Conservation (phyloP, 768 basidiomycete species). For the Tephrocybe sp. region DNA sequence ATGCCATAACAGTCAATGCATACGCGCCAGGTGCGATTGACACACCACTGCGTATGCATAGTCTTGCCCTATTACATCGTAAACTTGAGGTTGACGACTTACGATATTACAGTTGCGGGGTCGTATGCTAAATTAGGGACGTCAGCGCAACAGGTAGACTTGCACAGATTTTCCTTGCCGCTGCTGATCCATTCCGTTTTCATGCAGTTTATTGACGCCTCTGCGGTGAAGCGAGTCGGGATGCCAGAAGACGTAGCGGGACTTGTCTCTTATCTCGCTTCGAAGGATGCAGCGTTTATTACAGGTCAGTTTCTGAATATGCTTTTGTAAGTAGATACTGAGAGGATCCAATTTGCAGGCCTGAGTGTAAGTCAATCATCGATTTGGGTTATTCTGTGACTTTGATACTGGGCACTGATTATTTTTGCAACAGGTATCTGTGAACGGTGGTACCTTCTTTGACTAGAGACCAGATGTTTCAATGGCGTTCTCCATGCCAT, state of each 20-base stretch:
- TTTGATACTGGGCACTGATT: too few species aligned
- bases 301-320: constrained; percentile 16
- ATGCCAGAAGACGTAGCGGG: constrained; percentile 29
- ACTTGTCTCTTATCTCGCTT: constrained; percentile 34
- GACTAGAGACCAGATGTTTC: too few species aligned
- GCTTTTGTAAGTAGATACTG: background rate
- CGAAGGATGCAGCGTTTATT: constrained; percentile 29
- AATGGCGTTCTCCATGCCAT: too few species aligned
- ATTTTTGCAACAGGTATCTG: too few species aligned
- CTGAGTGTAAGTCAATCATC: too few species aligned
- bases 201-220: constrained; percentile 6
- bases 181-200: too few species aligned
- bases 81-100: background rate
- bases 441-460: too few species aligned
- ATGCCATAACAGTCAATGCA: constrained; percentile 42
- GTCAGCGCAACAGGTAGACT: too few species aligned
- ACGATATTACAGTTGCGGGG: background rate
- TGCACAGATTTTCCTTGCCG: background rate
- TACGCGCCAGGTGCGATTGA: constrained; percentile 33
- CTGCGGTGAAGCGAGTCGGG: constrained; percentile 13
- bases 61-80: background rate
- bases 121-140: background rate
- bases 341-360: background rate
- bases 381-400: too few species aligned
- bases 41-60: constrained; percentile 13